Percentiles rank a stretch among this genome's conserved stretches.
Conservation (phyloP, 805 yeast genomes). For the Spathaspora passalidarum region DNA sequence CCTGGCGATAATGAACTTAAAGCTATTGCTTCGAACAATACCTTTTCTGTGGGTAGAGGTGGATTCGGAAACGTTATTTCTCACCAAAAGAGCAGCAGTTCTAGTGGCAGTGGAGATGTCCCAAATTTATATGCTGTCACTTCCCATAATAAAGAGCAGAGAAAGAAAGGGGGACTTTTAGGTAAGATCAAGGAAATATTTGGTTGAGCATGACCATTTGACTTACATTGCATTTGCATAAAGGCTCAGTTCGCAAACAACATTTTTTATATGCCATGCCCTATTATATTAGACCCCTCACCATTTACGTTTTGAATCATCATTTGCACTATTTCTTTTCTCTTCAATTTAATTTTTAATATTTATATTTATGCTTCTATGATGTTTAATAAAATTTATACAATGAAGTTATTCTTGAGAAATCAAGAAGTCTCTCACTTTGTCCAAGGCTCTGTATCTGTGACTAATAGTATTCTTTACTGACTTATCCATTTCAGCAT, state of each 20-base stretch:
- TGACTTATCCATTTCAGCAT: constrained; percentile 83
- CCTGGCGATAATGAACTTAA: constrained; percentile 29
- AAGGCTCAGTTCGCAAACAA: not conserved
- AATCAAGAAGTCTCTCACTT: constrained; percentile 58
- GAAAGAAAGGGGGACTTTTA: constrained; percentile 36
- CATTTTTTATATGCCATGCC: not conserved
- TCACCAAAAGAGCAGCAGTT: constrained; percentile 20
- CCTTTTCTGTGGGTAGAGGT: constrained; percentile 59
- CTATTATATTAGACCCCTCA: not conserved
- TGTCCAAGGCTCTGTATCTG: constrained; percentile 76
- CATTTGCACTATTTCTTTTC: not conserved
- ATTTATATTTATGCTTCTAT: not conserved
- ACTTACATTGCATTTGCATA: not conserved
- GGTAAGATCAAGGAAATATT: constrained; percentile 46
- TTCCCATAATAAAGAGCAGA: constrained; percentile 25
- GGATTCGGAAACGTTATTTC: constrained; percentile 61
- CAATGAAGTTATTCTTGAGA: not conserved
- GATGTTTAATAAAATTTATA: not conserved
- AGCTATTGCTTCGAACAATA: constrained; percentile 43
- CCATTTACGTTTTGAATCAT: not conserved
- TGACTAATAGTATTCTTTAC: constrained; percentile 84
- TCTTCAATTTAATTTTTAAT: not conserved
- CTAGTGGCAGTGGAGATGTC: constrained; percentile 9
- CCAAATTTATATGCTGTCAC: constrained; percentile 33
- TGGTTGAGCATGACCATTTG: constrained; percentile 12